Evolutionary conservation across 2,329 filamentous ascomycete species (phyloP), one percentile per base, ranked within the genome.

Genomic region (Graphiopsis chlorocephala): DNA sequence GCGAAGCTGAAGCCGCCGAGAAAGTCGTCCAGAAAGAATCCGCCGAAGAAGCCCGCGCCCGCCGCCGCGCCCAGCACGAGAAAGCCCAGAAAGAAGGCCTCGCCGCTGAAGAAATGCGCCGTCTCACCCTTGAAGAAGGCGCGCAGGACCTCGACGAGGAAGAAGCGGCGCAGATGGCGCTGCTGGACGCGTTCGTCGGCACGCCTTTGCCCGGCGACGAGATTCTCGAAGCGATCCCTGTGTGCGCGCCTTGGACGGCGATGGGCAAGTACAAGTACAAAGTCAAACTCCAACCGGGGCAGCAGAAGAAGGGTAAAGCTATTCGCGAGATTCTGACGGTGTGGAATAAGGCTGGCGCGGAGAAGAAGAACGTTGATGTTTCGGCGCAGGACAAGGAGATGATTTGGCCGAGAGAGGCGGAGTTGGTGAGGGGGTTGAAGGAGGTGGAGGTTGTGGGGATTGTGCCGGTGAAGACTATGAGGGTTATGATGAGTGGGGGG

Each of bases 261-360:
- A 76, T 89, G 63, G 79, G 82, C 78, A 86, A 85, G 64, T 91
- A 90, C 79, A 97, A 97, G 79, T 98, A 97, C 82, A 96, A 96
- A 78, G 91, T 89, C 62, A 99, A 99, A 81, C 78, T 99, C 71
- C 95, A 98, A 78, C 95, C 95, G 0, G 95, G 95, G 0, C 79
- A 88, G 0, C 85, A 89, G 68, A 99, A 98, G 83, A 97, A 97
- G 80, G 94, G 95, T 11, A 98, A 97, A 76, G 93, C 93, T 0
- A 88, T 97, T 56, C 92, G 91, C 75, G 94, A 98, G 78, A 89
- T 98, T 33, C 78, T 98, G n/a, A 87, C 89, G 57, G 85, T 86
- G 66, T 97, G 94, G 93, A 84, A 89, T 68, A 78, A 83, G 23
- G 92, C 88, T 58, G 85, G 87, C 7, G 82, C 81, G 61, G 82